A percentile compares a stretch with the other conserved stretches of the same genome.
Conservation (phyloP, 164 flowering plant species). For the Macadamia tetraphylla region DNA sequence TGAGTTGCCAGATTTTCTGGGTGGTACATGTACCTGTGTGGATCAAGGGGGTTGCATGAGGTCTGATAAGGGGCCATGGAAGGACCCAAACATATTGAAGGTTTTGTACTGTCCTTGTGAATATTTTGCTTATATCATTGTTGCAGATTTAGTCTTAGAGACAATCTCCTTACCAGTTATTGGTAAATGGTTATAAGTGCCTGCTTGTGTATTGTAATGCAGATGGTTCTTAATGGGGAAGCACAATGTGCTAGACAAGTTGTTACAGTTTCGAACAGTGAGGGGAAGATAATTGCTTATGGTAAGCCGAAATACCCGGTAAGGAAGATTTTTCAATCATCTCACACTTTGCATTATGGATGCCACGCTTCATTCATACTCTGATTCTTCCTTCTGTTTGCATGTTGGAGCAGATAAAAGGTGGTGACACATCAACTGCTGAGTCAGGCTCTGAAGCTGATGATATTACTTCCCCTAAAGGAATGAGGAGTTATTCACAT, state of each 20-base stretch:
- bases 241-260: conserved; percentile 53
- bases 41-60: conserved; percentile 19
- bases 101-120: background rate
- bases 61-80: conserved; percentile 24
- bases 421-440: conserved; percentile 92
- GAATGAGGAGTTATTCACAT: conserved; percentile 51
- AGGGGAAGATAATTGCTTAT: conserved; percentile 60
- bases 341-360: background rate
- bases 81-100: conserved; percentile 18
- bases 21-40: conserved; percentile 20
- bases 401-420: conserved; percentile 46
- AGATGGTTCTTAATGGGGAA: conserved; percentile 41
- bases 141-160: background rate
- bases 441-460: conserved; percentile 98
- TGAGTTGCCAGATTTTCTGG: conserved; percentile 40
- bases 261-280: conserved; percentile 64
- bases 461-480: conserved; percentile 76
- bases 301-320: conserved; percentile 65
- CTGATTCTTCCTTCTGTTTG: background rate
- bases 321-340: background rate
- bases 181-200: background rate
- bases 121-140: background rate
- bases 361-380: too few relatives aligned
- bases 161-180: conserved; percentile 1
- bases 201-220: conserved; percentile 5